phyloP scores from a whole-genome alignment of 306 rosid species.

The Cucurbita maxima region DNA sequence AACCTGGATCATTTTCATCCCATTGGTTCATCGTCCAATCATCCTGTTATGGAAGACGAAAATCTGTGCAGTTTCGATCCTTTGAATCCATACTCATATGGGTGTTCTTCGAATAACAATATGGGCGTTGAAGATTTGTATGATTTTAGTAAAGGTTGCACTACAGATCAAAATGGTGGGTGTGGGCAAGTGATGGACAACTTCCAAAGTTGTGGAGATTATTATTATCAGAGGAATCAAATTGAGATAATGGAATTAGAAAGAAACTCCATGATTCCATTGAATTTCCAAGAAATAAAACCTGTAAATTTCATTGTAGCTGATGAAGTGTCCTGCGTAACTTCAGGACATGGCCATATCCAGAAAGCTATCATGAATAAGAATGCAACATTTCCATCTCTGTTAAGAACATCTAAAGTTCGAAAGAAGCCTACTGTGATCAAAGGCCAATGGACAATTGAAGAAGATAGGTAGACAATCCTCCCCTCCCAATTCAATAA shows the following conservation, averaged over 20 bases:
- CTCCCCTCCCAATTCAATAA: too few relatives aligned
- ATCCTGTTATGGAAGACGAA: constrained; percentile 26
- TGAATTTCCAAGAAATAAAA: constrained; percentile 21
- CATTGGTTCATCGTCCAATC: constrained; percentile 40
- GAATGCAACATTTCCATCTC: constrained; percentile 16
- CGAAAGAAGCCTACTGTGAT: constrained; percentile 41
- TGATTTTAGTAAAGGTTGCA: constrained; percentile 34
- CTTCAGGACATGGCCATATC: constrained; percentile 26
- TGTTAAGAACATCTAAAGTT: constrained; percentile 30
- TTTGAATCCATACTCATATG: constrained; percentile 16
- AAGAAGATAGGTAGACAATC: constrained; percentile 59
- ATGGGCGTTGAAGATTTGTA: constrained; percentile 12
- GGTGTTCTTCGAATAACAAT: too few relatives aligned
- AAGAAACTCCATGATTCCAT: constrained; percentile 10
- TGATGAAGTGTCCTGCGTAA: constrained; percentile 53
- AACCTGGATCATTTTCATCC: constrained; percentile 33
- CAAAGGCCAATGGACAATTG: constrained; percentile 86
- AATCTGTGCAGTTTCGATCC: constrained; percentile 23
- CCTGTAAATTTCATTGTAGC: constrained; percentile 40
- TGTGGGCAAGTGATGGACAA: constrained; percentile 30
- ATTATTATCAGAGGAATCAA: constrained; percentile 13
- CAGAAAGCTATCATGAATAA: constrained; percentile 23
- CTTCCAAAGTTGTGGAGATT: constrained; percentile 26
- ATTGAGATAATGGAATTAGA: constrained; percentile 22
- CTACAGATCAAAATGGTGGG: constrained; percentile 6